Evolutionary conservation across 75 land plant species (phyloP), one percentile per base, ranked within the genome.

Genomic region (Isoetes taiwanensis): DNA sequence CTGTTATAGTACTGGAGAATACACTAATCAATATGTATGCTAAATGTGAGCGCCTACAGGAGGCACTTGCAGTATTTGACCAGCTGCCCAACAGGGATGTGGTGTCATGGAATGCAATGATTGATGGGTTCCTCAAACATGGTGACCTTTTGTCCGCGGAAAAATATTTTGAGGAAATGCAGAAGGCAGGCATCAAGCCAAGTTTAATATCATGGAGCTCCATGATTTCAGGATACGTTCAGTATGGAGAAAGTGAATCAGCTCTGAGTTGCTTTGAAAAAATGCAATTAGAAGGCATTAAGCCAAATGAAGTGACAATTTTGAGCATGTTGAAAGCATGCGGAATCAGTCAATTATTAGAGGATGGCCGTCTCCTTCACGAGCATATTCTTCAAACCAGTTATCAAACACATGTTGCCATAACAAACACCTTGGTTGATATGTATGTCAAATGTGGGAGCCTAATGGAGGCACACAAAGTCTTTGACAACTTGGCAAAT

Each of bases 21-120:
- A 70, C 83, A 6, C 58, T 80, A 12, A 64, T 80, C 1, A 71
- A 76, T 50, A 76, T 80, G 79, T 76, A 80, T 60, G 73, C 74
- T 12, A 72, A 67, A 63, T 67, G 67, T 65, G 83, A 76, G 14
- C 61, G 28, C 20, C 53, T 80, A 26, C 9, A 12, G 29, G 30
- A 26, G 23, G 64, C 75, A 11, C 50, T 65, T 4, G 37, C 9
- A 2, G 70, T 56, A 2, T 78, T 78, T 26, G 2, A 30, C 41
- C 43, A 54, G 11, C 62, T 78, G 68, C 55, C 48, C 8, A 34
- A 66, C 8, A 65, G 34, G 59, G 60, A 72, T 53, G 50, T 50
- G 1, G 64, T 64, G 0, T 64, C 80, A 21, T 78, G 76, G 76
- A 78, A 69, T 52, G 72, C 72, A 2, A 53, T 78, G 62, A 69